phyloP scores from a whole-genome alignment of 2,329 filamentous ascomycete species.

The Cadophora malorum region DNA sequence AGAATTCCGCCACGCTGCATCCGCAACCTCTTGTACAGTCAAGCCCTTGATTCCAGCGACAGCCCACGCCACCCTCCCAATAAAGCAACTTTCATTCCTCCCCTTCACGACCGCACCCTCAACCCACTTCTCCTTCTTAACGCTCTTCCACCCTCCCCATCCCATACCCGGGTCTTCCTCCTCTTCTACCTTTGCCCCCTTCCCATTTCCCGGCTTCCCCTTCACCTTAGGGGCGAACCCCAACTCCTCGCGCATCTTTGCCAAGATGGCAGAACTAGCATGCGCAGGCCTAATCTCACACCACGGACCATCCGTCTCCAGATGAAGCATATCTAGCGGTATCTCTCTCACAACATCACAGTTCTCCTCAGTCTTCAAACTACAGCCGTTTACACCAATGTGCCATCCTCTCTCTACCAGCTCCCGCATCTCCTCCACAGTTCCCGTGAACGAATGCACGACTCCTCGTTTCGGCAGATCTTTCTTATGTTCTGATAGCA shows the following conservation, averaged over 20 bases:
- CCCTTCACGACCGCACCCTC: slow-evolving; percentile 91
- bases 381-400: slow-evolving; percentile 96
- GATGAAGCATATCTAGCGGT: slow-evolving; percentile 80
- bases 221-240: background rate
- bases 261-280: slow-evolving; percentile 59
- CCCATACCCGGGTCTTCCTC: slow-evolving; percentile 12
- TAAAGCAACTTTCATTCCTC: slow-evolving; percentile 89
- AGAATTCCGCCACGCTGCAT: slow-evolving; percentile 86
- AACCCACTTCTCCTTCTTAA: slow-evolving; percentile 96
- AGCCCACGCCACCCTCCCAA: slow-evolving; percentile 85
- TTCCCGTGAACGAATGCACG: slow-evolving; percentile 95
- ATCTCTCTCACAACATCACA: slow-evolving; percentile 82
- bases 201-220: background rate
- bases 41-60: slow-evolving; percentile 87
- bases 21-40: slow-evolving; percentile 79
- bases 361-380: slow-evolving; percentile 93
- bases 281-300: slow-evolving; percentile 93
- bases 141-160: slow-evolving; percentile 70
- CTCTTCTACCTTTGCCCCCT: background rate
- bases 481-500: slow-evolving; percentile 71
- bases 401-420: slow-evolving; percentile 83
- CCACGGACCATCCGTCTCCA: slow-evolving; percentile 98
- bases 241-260: slow-evolving; percentile 36
- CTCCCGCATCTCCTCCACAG: slow-evolving; percentile 80
- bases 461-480: slow-evolving; percentile 77